Conservation (phyloP, 805 yeast genomes). For the Candida bentonensis region DNA sequence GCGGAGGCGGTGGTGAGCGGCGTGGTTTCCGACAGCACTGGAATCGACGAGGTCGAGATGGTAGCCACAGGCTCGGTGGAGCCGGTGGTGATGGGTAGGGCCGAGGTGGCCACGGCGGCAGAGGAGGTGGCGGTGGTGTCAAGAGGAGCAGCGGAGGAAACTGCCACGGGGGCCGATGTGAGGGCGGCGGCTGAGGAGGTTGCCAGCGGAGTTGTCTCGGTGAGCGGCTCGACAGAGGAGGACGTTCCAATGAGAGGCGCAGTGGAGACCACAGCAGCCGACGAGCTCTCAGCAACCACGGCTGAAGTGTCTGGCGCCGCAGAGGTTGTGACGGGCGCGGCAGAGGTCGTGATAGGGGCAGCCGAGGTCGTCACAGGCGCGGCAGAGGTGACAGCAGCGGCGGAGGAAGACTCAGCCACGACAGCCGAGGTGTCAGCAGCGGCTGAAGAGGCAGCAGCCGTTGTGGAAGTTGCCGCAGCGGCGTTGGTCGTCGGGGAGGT, state of each 20-base stretch:
- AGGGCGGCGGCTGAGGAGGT: conserved; percentile 11
- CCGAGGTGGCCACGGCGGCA: conserved; percentile 3
- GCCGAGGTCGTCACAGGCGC: neutral
- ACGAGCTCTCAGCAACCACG: neutral
- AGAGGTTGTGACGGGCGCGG: neutral
- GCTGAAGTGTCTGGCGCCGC: neutral
- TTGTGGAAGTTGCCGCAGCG: conserved; percentile 19
- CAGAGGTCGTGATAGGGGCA: neutral
- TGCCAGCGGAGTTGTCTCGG: neutral
- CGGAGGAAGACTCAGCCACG: conserved; percentile 2
- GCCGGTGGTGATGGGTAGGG: neutral
- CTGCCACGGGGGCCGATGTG: neutral
- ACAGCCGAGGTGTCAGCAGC: conserved; percentile 6
- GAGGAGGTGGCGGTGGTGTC: conserved; percentile 14
- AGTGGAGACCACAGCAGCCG: neutral
- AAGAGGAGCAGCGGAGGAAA: neutral
- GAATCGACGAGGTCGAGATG: conserved; percentile 63
- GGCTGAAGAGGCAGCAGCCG: conserved; percentile 9
- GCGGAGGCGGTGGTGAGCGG: conserved; percentile 28
- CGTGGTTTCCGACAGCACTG: conserved; percentile 46
- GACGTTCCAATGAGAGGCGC: neutral
- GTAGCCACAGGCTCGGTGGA: conserved; percentile 8
- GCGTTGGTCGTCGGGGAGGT: conserved; percentile 22
- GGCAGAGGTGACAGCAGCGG: neutral
- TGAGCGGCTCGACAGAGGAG: neutral